phyloP scores from a whole-genome alignment of 768 basidiomycete genomes.

The Kwoniella shandongensis region DNA sequence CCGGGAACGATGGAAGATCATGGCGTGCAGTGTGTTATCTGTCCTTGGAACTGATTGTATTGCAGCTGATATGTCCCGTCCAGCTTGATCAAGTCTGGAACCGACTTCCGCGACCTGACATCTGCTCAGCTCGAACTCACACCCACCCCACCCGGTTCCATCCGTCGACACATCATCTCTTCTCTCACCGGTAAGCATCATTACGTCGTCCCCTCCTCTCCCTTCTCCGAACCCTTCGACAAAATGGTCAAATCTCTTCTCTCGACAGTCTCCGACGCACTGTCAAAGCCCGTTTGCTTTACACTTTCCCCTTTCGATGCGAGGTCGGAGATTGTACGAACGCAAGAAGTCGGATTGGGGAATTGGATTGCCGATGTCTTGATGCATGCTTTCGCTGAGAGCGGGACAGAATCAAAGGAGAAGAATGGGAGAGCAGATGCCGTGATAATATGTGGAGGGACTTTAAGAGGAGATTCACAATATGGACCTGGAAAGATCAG shows the following conservation, averaged over 20 bases:
- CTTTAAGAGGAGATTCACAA: slow-evolving; percentile 76
- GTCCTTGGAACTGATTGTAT: too few relatives aligned
- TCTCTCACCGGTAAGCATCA: slow-evolving; percentile 65
- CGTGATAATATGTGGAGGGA: slow-evolving; percentile 78
- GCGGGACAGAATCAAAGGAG: slow-evolving; percentile 16
- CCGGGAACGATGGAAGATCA: slow-evolving; percentile 42
- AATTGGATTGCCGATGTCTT: slow-evolving; percentile 84
- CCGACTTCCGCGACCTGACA: slow-evolving; percentile 83
- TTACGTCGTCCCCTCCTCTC: slow-evolving; percentile 62
- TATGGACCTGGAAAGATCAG: slow-evolving; percentile 80
- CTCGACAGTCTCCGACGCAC: slow-evolving; percentile 66
- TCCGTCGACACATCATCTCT: slow-evolving; percentile 66
- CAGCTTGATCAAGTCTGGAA: slow-evolving; percentile 72
- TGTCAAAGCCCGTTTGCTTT: slow-evolving; percentile 75
- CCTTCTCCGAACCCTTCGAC: slow-evolving; percentile 61
- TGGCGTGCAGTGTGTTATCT: slow-evolving; percentile 32
- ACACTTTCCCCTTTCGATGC: slow-evolving; percentile 68
- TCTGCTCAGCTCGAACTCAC: slow-evolving; percentile 67
- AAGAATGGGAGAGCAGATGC: slow-evolving; percentile 78
- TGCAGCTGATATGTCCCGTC: not conserved
- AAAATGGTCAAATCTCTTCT: slow-evolving; percentile 66
- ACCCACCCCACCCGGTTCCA: slow-evolving; percentile 63
- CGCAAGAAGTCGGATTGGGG: slow-evolving; percentile 62
- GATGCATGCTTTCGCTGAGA: slow-evolving; percentile 64
- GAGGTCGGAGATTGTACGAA: slow-evolving; percentile 71